Evolutionary conservation across 2,329 filamentous ascomycete genomes (phyloP).

Genomic region (Nigrospora osmanthi): DNA sequence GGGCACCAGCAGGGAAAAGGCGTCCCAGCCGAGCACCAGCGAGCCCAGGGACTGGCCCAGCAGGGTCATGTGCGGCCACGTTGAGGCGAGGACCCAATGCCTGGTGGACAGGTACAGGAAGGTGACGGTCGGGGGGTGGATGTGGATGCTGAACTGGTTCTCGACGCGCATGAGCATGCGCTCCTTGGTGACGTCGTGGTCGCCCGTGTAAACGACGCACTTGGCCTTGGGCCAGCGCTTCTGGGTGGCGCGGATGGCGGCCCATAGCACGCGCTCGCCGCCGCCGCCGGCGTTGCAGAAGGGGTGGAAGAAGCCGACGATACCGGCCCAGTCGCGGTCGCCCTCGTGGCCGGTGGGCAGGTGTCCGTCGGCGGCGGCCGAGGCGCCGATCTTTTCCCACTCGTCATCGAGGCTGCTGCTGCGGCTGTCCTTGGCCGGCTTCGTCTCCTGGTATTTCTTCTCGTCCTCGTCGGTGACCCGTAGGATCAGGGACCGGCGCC

Average conservation of each 20-base stretch:
- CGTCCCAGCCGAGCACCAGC: slow-evolving; percentile 80
- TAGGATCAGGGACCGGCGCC: slow-evolving; percentile 51
- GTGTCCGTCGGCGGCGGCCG: slow-evolving; percentile 23
- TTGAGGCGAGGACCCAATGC: slow-evolving; percentile 76
- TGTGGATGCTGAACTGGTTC: slow-evolving; percentile 85
- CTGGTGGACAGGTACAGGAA: slow-evolving; percentile 90
- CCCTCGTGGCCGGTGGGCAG: slow-evolving; percentile 30
- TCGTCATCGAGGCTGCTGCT: slow-evolving; percentile 45
- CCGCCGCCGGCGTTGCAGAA: slow-evolving; percentile 98
- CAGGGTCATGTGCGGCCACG: slow-evolving; percentile 88
- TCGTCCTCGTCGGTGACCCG: slow-evolving; percentile 39
- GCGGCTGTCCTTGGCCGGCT: slow-evolving; percentile 19
- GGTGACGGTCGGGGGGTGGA: slow-evolving; percentile 73
- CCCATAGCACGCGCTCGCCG: slow-evolving; percentile 93
- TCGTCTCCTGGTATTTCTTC: slow-evolving; percentile 21
- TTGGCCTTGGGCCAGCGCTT: slow-evolving; percentile 80
- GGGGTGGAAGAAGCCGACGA: slow-evolving; percentile 95
- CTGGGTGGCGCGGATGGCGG: slow-evolving; percentile 86
- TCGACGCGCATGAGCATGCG: slow-evolving; percentile 71
- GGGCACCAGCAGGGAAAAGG: slow-evolving; percentile 83
- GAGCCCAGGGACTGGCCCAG: slow-evolving; percentile 91
- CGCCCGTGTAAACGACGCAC: slow-evolving; percentile 91
- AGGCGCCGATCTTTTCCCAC: slow-evolving; percentile 61
- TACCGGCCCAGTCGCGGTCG: slow-evolving; percentile 65
- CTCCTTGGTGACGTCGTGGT: slow-evolving; percentile 78